Evolutionary conservation across 805 yeast genomes (phyloP).

Genomic region (Brettanomyces nanus): DNA sequence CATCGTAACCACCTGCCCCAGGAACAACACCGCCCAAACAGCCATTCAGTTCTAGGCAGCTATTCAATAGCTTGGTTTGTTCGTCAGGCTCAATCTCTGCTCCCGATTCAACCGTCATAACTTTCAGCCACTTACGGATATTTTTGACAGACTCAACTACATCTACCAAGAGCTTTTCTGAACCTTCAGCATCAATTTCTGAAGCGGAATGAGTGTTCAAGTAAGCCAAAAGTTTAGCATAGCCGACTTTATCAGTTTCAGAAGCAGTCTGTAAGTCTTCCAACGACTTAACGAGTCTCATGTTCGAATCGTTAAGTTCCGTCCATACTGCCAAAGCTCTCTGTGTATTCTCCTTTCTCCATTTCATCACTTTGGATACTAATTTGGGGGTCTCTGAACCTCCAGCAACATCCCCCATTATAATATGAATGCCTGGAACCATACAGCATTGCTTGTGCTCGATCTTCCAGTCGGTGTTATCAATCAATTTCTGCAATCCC

Average conservation of each 20-base stretch:
- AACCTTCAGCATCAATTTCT: slow-evolving; percentile 8
- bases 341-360: slow-evolving; percentile 53
- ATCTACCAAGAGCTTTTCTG: slow-evolving; percentile 19
- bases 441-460: slow-evolving; percentile 45
- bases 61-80: slow-evolving; percentile 65
- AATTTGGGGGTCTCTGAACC: slow-evolving; percentile 94
- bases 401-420: slow-evolving; percentile 90
- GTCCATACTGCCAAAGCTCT: slow-evolving; percentile 46
- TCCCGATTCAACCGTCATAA: slow-evolving; percentile 55
- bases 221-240: slow-evolving; percentile 22
- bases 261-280: slow-evolving; percentile 29
- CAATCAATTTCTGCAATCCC: slow-evolving; percentile 30
- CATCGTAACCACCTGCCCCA: slow-evolving; percentile 98
- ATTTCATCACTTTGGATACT: slow-evolving; percentile 63
- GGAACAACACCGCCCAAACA: slow-evolving; percentile 96
- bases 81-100: slow-evolving; percentile 83
- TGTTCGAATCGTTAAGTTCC: slow-evolving; percentile 51
- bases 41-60: slow-evolving; percentile 51
- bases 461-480: slow-evolving; percentile 52
- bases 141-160: slow-evolving; percentile 33
- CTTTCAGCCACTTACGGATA: slow-evolving; percentile 52
- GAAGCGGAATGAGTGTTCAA: slow-evolving; percentile 11
- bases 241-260: slow-evolving; percentile 25
- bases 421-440: slow-evolving; percentile 58
- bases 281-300: slow-evolving; percentile 43